phyloP scores from a whole-genome alignment of 2,329 filamentous ascomycete species.

The Paecilomyces formosus region DNA sequence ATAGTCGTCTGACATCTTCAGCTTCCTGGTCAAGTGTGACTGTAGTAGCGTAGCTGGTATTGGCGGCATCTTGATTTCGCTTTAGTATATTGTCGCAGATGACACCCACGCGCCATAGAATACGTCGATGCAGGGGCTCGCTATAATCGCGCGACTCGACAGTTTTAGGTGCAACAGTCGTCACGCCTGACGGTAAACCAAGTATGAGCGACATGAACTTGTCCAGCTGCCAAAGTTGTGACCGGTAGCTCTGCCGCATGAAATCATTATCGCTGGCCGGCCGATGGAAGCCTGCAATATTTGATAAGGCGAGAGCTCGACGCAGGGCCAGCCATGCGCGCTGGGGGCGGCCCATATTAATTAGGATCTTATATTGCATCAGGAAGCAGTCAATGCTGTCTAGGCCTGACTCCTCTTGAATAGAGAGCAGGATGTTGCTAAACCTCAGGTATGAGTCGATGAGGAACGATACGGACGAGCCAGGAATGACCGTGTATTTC shows the following conservation, averaged over 20 bases:
- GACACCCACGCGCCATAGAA: no score
- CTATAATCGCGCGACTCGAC: not conserved
- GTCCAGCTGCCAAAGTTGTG: not conserved
- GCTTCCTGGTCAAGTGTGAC: not conserved
- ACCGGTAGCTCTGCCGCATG: not conserved
- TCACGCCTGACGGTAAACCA: not conserved
- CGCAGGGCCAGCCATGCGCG: not conserved
- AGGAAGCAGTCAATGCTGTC: not conserved
- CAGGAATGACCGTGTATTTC: not conserved
- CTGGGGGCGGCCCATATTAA: conserved; percentile 1
- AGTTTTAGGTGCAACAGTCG: not conserved
- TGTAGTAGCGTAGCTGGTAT: not conserved
- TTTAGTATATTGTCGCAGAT: not conserved
- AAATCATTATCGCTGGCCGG: not conserved
- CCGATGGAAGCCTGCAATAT: not conserved
- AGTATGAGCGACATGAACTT: not conserved
- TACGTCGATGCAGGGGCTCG: no score
- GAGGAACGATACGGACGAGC: not conserved
- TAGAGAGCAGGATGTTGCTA: not conserved
- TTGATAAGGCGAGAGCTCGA: not conserved
- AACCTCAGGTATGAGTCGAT: not conserved
- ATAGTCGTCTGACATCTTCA: not conserved
- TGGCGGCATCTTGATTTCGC: not conserved
- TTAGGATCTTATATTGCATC: not conserved
- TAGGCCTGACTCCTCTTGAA: not conserved